Conservation (phyloP, 345 rosid genomes). For the Physaria fendleri region DNA sequence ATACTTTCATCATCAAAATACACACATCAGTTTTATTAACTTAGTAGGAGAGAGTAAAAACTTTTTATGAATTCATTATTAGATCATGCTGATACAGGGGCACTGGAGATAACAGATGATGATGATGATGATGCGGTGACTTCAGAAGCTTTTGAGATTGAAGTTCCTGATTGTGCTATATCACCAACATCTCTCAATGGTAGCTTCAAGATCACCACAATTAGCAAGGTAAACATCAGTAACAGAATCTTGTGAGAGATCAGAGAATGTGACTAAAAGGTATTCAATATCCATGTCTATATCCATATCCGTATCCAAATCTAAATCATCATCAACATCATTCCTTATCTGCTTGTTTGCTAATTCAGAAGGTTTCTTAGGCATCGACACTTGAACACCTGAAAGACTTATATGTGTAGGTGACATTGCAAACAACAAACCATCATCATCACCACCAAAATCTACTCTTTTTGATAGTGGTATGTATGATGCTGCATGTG, state of each 20-base stretch:
- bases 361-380: slow-evolving; percentile 28
- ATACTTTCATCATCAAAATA: too few relatives aligned
- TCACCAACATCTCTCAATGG: slow-evolving; percentile 86
- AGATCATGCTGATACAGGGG: slow-evolving; percentile 25
- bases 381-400: slow-evolving; percentile 20
- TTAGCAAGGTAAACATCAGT: slow-evolving; percentile 68
- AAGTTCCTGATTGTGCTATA: slow-evolving; percentile 37
- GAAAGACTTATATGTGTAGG: slow-evolving; percentile 21
- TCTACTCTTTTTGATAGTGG: slow-evolving; percentile 64
- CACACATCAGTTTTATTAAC: too few relatives aligned
- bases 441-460: slow-evolving; percentile 23
- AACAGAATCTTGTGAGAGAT: slow-evolving; percentile 72
- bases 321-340: too few relatives aligned
- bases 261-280: slow-evolving; percentile 63
- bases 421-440: slow-evolving; percentile 25
- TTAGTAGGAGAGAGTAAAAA: too few relatives aligned
- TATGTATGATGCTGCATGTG: slow-evolving; percentile 67
- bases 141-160: slow-evolving; percentile 30
- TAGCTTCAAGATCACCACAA: slow-evolving; percentile 58
- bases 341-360: slow-evolving; percentile 42
- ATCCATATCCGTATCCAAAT: slow-evolving; percentile 48
- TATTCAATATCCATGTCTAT: slow-evolving; percentile 66
- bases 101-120: slow-evolving; percentile 33
- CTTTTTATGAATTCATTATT: too few relatives aligned
- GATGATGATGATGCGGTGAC: slow-evolving; percentile 43